Base-by-base conservation (phyloP, 208 protist genomes). In the Dictyostelium gargantuum region DNA sequence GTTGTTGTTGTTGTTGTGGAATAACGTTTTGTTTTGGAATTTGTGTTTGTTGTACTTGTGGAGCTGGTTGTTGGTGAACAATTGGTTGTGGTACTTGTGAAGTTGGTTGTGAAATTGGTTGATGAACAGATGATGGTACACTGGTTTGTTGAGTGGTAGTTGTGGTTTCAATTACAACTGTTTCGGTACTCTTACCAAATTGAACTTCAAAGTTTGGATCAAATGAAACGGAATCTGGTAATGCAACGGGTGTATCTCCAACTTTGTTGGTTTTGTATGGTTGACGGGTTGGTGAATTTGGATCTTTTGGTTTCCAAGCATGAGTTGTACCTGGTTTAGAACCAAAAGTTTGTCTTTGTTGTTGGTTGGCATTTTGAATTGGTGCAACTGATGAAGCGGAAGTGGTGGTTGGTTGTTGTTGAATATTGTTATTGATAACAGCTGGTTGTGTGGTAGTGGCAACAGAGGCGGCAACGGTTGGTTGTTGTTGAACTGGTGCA, bases 161-260 rank as follows among this genome's bases (percentile, higher is more conserved):
- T 23, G 46, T 8, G 15, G 52, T 29, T 26, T 46, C 58, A 23
- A 56, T 50, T 38, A 56, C 68, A 19, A 44, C 52, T 44, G 48
- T 15, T n/a, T 54, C 38, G 42, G 79, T 63, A 38, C 61, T 48
- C 21, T 89, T 89, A 42, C 82, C 82, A 89, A 89, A 89, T 66
- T 89, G 82, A 42, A 79, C 82, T 35, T 89, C 68, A 68, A 63
- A 89, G 82, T 68, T 89, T 89, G 82, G 82, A 79, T 89, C 82
- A 66, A 89, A 89, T n/a, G 29, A 66, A 17, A 89, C 46, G 23
- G 63, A 50, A n/a, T 89, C 82, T 61, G 82, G 82, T 35, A 89
- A 29, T 17, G 82, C 82, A 35, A 89, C 82, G 77, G 82, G 82
- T 4, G 66, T 46, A 46, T 86, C 66, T 48, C 58, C 46, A 26